These are phyloP conservation scores for Geopyxis carbonaria DNA, from an alignment of 495 filamentous ascomycete species.

Conservation along the genomic window DNA sequence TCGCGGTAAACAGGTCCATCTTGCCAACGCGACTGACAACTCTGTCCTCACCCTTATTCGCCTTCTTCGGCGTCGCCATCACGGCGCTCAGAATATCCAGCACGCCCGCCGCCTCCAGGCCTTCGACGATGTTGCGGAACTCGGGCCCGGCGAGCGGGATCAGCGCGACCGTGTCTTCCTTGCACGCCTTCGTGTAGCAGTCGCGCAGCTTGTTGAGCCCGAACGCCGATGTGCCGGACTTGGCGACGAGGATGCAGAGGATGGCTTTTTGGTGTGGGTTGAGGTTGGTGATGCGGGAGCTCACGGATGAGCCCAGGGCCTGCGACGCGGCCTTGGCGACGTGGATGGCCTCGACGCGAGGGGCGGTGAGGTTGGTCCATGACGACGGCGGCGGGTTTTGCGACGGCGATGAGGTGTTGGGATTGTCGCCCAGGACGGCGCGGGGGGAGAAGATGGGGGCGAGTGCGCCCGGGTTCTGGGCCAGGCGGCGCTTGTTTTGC, in stretches of 20 bases:
- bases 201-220: slow-evolving; percentile 67
- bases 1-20: slow-evolving; percentile 51
- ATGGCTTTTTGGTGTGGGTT: slow-evolving; percentile 96
- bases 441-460: neutral
- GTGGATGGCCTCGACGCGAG: slow-evolving; percentile 74
- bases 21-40: slow-evolving; percentile 63
- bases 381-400: slow-evolving; percentile 35
- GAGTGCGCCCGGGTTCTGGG: neutral
- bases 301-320: slow-evolving; percentile 68
- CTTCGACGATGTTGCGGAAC: slow-evolving; percentile 84
- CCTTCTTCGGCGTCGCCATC: slow-evolving; percentile 39
- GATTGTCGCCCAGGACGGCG: neutral
- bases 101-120: slow-evolving; percentile 65
- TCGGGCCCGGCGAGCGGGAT: slow-evolving; percentile 76
- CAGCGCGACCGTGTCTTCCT: slow-evolving; percentile 52
- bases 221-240: slow-evolving; percentile 41
- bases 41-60: slow-evolving; percentile 43
- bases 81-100: slow-evolving; percentile 46
- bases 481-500: slow-evolving; percentile 39
- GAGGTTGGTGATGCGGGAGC: slow-evolving; percentile 62
- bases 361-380: slow-evolving; percentile 56
- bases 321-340: slow-evolving; percentile 75
- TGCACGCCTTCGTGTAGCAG: slow-evolving; percentile 67
- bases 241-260: slow-evolving; percentile 66
- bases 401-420: slow-evolving; percentile 41